Base-by-base conservation (phyloP, 768 basidiomycete species). In the Psilocybe subaeruginosa region DNA sequence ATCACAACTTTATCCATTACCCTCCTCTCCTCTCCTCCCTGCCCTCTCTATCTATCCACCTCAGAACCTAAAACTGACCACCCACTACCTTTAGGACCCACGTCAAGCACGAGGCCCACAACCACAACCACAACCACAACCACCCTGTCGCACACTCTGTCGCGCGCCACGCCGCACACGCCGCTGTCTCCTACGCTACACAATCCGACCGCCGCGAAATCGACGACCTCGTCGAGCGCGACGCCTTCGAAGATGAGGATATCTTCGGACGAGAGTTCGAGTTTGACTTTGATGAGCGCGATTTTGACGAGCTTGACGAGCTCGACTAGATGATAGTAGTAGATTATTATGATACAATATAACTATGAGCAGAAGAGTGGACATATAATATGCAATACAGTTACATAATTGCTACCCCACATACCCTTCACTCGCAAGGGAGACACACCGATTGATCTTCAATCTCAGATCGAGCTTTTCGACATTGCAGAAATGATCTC, bases 211-310 rank as follows among this genome's bases (percentile, higher is more conserved):
- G 33, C 14, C 56, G 43, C 45, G 56, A 57, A 6, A 29, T 57
- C 56, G 43, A 45, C 29, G 58, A 59, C 17, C 31, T 55, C 39
- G 37, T 8, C 7, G 58, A 59, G 58, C 49, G 48, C 33, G 58
- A 52, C 35, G 49, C 39, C 49, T 16, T 47, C 9, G 46, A 57
- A 23, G 56, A 57, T 35, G 56, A 57, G 29, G 46, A 57, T 33
- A 45, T 43, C n/a, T 35, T 17, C n/a, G 35, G 14, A 30, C 39
- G 27, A 43, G 41, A 43, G 41, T 43, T 43, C 41, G 29, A 33
- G 19, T 17, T 39, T 4, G 19, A 54, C 54, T 31, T 33, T 7
- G 49, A 50, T 4, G 29, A 30, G 49, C 49, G 47, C 0, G 17
- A 46, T 16, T 6, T 46, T 1, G 14, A 46, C 19, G 27, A 49